These are phyloP conservation scores for Corniculantispora saksenae DNA, from an alignment of 2,329 filamentous ascomycete genomes.

Conservation along the genomic window DNA sequence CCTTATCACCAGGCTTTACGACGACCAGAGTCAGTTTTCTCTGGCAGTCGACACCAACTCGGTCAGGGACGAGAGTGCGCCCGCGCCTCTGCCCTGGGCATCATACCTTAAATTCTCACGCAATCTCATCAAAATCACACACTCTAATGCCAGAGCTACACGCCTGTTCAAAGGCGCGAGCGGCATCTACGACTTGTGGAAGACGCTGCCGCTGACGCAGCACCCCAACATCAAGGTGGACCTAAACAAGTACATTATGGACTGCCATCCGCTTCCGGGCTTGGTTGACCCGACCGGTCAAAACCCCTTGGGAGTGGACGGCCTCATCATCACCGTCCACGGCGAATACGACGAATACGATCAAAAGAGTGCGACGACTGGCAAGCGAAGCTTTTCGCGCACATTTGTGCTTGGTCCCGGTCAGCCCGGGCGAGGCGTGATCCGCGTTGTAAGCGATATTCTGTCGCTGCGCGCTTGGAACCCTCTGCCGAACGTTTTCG, in stretches of 20 bases:
- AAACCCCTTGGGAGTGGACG: constrained; percentile 68
- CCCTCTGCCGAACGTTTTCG: constrained; percentile 47
- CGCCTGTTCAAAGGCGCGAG: constrained; percentile 66
- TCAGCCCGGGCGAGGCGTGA: constrained; percentile 59
- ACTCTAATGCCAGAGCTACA: constrained; percentile 59
- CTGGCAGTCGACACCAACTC: constrained; percentile 66
- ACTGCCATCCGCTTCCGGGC: constrained; percentile 73
- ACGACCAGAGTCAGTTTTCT: constrained; percentile 73
- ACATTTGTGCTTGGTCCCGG: constrained; percentile 79
- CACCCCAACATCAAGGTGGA: constrained; percentile 72
- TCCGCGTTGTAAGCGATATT: constrained; percentile 80
- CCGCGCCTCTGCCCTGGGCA: constrained; percentile 62
- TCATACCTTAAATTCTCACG: constrained; percentile 76
- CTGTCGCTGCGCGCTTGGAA: constrained; percentile 70
- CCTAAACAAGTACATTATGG: constrained; percentile 75
- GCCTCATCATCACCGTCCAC: constrained; percentile 76
- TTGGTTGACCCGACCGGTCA: constrained; percentile 69
- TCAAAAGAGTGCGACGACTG: constrained; percentile 52
- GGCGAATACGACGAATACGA: constrained; percentile 81
- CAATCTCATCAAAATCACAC: constrained; percentile 71
- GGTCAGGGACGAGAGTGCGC: constrained; percentile 49
- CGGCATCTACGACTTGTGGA: constrained; percentile 69
- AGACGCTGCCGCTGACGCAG: constrained; percentile 67
- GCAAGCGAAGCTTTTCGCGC: constrained; percentile 78
- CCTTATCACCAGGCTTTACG: constrained; percentile 70